Conservation (phyloP, 1,139 yeast genomes). For the Tardiomyces depauwii region DNA sequence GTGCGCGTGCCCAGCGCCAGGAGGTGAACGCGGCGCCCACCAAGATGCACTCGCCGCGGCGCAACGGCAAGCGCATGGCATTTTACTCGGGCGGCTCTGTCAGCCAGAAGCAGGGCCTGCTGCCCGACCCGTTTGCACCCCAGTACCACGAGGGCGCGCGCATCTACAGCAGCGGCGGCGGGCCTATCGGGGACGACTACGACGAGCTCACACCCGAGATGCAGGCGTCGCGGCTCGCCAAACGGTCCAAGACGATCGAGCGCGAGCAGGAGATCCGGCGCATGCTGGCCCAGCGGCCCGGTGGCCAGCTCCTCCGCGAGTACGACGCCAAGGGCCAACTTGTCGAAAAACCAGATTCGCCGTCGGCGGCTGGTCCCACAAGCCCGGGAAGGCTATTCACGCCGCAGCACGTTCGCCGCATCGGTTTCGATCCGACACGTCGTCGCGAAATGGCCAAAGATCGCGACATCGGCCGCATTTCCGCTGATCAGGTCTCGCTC, state of each 20-base stretch:
- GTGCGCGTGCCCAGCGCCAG: conserved; percentile 49
- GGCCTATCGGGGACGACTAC: conserved; percentile 9
- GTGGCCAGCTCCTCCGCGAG: conserved; percentile 19
- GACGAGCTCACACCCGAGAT: conserved; percentile 8
- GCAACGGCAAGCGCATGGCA: conserved; percentile 23
- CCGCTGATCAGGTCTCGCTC: not conserved
- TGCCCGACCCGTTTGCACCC: conserved; percentile 23
- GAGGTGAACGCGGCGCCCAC: conserved; percentile 42
- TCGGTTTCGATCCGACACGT: conserved; percentile 26
- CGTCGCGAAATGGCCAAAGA: conserved; percentile 1
- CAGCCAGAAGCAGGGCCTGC: conserved; percentile 26
- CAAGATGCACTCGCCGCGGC: conserved; percentile 18
- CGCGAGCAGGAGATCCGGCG: conserved; percentile 17
- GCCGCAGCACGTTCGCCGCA: conserved; percentile 19
- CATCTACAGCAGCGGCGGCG: conserved; percentile 1
- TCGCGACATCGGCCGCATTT: not conserved
- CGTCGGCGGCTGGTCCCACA: conserved; percentile 15
- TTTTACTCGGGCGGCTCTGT: conserved; percentile 27
- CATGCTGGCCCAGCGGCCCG: conserved; percentile 20
- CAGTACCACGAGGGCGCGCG: conserved; percentile 3
- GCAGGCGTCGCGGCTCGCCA: conserved; percentile 2
- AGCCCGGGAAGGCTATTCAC: conserved; percentile 11
- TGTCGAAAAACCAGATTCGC: conserved; percentile 16
- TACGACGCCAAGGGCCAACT: conserved; percentile 16
- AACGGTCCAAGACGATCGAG: conserved; percentile 8